phyloP scores from a whole-genome alignment of 1,284 basidiomycete species.

The Heterobasidion irregulare region DNA sequence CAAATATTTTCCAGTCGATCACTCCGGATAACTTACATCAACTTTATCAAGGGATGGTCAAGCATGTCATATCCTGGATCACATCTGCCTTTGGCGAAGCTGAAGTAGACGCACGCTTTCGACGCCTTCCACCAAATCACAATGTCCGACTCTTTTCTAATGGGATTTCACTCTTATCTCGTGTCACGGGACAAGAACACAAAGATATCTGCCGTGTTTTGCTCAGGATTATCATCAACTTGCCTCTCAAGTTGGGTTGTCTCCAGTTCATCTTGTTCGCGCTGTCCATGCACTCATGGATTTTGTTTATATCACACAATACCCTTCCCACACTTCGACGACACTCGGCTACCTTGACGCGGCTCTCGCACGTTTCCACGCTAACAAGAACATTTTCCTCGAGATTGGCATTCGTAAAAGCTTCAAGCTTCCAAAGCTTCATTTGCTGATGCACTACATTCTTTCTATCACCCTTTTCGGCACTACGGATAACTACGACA shows the following conservation, averaged over 20 bases:
- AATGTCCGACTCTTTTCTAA: not conserved
- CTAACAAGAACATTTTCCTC: too few relatives aligned
- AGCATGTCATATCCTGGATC: conserved; percentile 5
- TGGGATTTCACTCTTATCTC: conserved; percentile 4
- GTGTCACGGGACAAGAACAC: conserved; percentile 15
- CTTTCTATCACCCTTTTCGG: too few relatives aligned
- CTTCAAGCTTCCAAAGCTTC: conserved; percentile 24
- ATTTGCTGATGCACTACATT: too few relatives aligned
- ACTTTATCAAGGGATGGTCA: conserved; percentile 18
- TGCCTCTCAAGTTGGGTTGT: not conserved
- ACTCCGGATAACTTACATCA: conserved; percentile 30
- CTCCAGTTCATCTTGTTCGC: conserved; percentile 5
- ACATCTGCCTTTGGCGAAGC: conserved; percentile 1
- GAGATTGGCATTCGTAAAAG: conserved; percentile 16
- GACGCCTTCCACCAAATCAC: not conserved
- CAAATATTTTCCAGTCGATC: conserved; percentile 21
- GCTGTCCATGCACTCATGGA: conserved; percentile 17
- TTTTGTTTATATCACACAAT: too few relatives aligned
- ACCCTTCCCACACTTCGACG: too few relatives aligned
- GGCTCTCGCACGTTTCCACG: too few relatives aligned
- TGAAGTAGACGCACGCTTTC: conserved; percentile 13
- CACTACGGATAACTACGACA: too few relatives aligned
- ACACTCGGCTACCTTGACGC: too few relatives aligned
- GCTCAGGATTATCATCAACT: conserved; percentile 8
- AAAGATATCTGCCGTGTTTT: conserved; percentile 14